A percentile compares a stretch with the other conserved stretches of the same genome.
Conservation (phyloP, 1,284 basidiomycete genomes). For the Schizopora paradoxa region DNA sequence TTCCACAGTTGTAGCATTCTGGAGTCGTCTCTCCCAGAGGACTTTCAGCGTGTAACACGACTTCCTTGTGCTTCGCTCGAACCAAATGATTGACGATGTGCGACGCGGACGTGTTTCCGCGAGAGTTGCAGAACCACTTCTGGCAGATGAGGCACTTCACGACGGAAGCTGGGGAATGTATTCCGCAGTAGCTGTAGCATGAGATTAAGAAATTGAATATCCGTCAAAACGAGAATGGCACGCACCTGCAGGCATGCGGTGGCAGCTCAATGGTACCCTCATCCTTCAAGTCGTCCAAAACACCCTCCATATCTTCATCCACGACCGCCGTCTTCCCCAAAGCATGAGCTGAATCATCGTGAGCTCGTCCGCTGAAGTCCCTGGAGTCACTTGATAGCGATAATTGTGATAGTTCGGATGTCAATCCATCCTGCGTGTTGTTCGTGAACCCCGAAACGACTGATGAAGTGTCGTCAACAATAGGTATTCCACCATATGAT, state of each 20-base stretch:
- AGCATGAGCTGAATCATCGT: slow-evolving; percentile 33
- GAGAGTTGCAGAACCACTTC: slow-evolving; percentile 99
- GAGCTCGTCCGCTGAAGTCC: slow-evolving; percentile 28
- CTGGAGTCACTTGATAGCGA: slow-evolving; percentile 55
- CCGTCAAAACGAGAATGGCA: slow-evolving; percentile 4
- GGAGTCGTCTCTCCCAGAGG: slow-evolving; percentile 96
- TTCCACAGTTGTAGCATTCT: slow-evolving; percentile 99
- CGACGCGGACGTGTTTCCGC: slow-evolving; percentile 95
- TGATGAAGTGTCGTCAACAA: slow-evolving; percentile 82
- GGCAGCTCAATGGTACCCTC: slow-evolving; percentile 81
- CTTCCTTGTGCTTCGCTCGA: slow-evolving; percentile 98
- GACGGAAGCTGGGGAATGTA: slow-evolving; percentile 94
- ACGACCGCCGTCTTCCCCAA: slow-evolving; percentile 34
- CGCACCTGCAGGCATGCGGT: slow-evolving; percentile 90
- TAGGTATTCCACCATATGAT: slow-evolving; percentile 68
- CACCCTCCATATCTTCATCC: slow-evolving; percentile 83
- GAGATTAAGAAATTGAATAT: slow-evolving; percentile 17
- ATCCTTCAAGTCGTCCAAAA: slow-evolving; percentile 83
- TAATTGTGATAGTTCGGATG: slow-evolving; percentile 56
- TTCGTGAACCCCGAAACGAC: slow-evolving; percentile 63
- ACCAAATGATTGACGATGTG: slow-evolving; percentile 99
- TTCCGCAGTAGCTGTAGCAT: slow-evolving; percentile 86
- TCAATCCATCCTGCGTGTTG: slow-evolving; percentile 43
- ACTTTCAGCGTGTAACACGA: slow-evolving; percentile 91
- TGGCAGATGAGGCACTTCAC: slow-evolving; percentile 95